A percentile compares a stretch with the other conserved stretches of the same genome.
Conservation (phyloP, 2,329 filamentous ascomycete genomes). For the Teratosphaeriaceae sp. region DNA sequence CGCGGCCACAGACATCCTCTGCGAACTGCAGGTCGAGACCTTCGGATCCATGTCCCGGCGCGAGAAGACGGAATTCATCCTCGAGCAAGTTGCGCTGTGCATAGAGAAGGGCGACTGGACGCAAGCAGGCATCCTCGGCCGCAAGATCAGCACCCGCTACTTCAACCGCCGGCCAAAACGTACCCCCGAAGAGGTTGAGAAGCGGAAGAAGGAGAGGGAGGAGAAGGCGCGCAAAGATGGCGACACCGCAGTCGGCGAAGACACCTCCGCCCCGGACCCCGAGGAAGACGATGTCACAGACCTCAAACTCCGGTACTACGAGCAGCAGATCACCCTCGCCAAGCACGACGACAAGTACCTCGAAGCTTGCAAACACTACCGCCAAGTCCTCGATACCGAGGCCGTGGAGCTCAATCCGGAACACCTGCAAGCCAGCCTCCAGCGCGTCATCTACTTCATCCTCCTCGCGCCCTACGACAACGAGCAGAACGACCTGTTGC, state of each 20-base stretch:
- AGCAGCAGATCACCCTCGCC: conserved; percentile 90
- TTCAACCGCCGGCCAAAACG: conserved; percentile 87
- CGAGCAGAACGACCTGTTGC: conserved; percentile 93
- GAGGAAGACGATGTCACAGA: conserved; percentile 92
- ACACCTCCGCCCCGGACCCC: conserved; percentile 68
- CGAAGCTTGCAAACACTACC: conserved; percentile 95
- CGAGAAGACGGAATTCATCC: conserved; percentile 98
- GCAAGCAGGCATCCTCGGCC: conserved; percentile 84
- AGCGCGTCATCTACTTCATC: conserved; percentile 95
- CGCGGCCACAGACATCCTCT: conserved; percentile 84
- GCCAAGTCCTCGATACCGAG: conserved; percentile 93
- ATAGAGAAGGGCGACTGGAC: conserved; percentile 96
- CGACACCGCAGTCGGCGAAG: conserved; percentile 32
- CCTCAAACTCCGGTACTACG: conserved; percentile 91
- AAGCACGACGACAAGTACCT: conserved; percentile 98
- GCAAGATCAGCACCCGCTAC: conserved; percentile 96
- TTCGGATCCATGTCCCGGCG: conserved; percentile 96
- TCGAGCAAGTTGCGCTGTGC: conserved; percentile 89
- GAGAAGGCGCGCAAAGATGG: conserved; percentile 71
- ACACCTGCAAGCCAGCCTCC: conserved; percentile 77
- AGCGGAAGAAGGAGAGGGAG: conserved; percentile 78
- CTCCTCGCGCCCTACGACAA: conserved; percentile 97
- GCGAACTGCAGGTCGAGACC: conserved; percentile 96
- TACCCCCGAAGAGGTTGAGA: conserved; percentile 79
- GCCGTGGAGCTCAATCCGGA: conserved; percentile 84